Evolutionary conservation across 192 early-diverging fungal genomes (phyloP).

Genomic region (Helicostylum pulchrum): DNA sequence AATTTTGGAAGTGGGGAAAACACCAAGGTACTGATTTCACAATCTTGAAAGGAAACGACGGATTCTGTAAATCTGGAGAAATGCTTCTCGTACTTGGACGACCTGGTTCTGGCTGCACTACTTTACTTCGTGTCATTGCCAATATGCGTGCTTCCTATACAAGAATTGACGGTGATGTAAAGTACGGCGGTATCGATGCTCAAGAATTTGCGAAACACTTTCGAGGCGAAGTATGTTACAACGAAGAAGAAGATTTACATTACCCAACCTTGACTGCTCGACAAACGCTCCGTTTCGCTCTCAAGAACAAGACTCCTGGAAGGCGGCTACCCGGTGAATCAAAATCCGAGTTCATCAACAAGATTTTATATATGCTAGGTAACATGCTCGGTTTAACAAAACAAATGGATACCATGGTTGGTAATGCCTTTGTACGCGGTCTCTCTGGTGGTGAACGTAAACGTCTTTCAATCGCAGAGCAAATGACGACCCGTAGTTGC

Average conservation of each 20-base stretch:
- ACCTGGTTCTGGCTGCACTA: conserved; percentile 66
- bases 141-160: conserved; percentile 47
- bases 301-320: conserved; percentile 68
- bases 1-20: conserved; percentile 24
- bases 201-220: conserved; percentile 58
- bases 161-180: conserved; percentile 51
- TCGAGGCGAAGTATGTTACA: conserved; percentile 73
- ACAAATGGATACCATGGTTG: conserved; percentile 61
- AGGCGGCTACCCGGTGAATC: conserved; percentile 40
- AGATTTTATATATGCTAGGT: conserved; percentile 49
- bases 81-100: conserved; percentile 67
- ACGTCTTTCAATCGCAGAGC: conserved; percentile 73
- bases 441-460: conserved; percentile 73
- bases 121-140: conserved; percentile 58
- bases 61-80: conserved; percentile 73
- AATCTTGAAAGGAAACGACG: conserved; percentile 62
- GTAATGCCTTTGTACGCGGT: conserved; percentile 70
- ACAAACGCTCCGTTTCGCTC: conserved; percentile 75
- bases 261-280: conserved; percentile 72
- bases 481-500: conserved; percentile 58
- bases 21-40: conserved; percentile 27
- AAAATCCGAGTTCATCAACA: conserved; percentile 19
- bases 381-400: conserved; percentile 56
- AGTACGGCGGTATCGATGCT: conserved; percentile 67
- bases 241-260: conserved; percentile 59